A percentile compares a stretch with the other conserved stretches of the same genome.
Conservation (phyloP, 805 yeast genomes). For the Schwanniomyces sp. region DNA sequence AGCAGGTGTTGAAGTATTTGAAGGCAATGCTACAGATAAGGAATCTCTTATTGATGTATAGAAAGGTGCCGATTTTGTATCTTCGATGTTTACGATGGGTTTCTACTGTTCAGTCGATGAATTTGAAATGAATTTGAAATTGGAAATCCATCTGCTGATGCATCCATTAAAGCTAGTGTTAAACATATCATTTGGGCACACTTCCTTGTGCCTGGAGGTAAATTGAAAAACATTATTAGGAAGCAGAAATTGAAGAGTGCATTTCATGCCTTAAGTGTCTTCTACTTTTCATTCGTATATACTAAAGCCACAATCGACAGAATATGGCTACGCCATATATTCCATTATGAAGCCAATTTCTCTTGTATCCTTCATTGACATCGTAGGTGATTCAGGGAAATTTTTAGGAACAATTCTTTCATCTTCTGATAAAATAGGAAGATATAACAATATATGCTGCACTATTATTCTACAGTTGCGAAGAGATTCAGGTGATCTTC, state of each 20-base stretch:
- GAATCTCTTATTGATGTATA: conserved; percentile 2
- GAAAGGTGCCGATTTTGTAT: conserved; percentile 6
- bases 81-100: too few relatives aligned
- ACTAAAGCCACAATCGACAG: conserved; percentile 1
- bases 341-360: background rate
- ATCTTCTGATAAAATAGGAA: conserved; percentile 1
- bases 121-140: too few relatives aligned
- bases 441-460: conserved; percentile 1
- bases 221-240: conserved; percentile 1
- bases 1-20: conserved; percentile 13
- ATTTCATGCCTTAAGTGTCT: conserved; percentile 2
- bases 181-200: conserved; percentile 5
- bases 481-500: conserved; percentile 1
- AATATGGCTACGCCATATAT: background rate
- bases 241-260: conserved; percentile 3
- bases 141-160: conserved; percentile 4
- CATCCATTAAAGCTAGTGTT: too few relatives aligned
- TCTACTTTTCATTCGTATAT: too few relatives aligned
- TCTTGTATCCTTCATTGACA: conserved; percentile 3
- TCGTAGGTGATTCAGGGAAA: conserved; percentile 4
- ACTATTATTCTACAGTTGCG: background rate
- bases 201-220: background rate
- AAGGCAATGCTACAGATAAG: conserved; percentile 5
- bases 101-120: too few relatives aligned
- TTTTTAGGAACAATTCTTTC: conserved; percentile 3